phyloP scores from a whole-genome alignment of 2,329 filamentous ascomycete species.

The Magnaporthiopsis poae region DNA sequence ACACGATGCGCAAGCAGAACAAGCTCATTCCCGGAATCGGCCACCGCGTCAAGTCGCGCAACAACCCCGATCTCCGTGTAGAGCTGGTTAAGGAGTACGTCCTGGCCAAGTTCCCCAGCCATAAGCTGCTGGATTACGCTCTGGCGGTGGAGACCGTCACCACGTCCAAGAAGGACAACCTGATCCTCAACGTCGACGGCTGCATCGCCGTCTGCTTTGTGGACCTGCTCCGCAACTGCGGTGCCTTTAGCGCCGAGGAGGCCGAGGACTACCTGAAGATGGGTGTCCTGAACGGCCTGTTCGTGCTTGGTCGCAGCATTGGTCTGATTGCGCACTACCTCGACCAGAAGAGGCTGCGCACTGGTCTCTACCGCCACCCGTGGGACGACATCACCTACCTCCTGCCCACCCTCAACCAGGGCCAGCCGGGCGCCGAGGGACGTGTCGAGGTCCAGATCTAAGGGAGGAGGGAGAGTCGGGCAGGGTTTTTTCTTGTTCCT shows the following conservation, averaged over 20 bases:
- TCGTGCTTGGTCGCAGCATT: slow-evolving; percentile 92
- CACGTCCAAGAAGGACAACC: slow-evolving; percentile 99
- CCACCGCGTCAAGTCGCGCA: slow-evolving; percentile 98
- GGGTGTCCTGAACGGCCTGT: slow-evolving; percentile 98
- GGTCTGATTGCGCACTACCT: slow-evolving; percentile 99
- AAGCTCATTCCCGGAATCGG: slow-evolving; percentile 99
- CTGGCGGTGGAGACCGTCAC: slow-evolving; percentile 96
- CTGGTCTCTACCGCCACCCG: slow-evolving; percentile 95
- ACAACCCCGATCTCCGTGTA: slow-evolving; percentile 99
- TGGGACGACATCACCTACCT: slow-evolving; percentile 98
- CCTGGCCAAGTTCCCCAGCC: slow-evolving; percentile 89
- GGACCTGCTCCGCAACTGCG: slow-evolving; percentile 92
- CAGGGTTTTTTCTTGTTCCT: background rate
- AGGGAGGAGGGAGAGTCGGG: slow-evolving; percentile 10
- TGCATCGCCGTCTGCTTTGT: slow-evolving; percentile 98
- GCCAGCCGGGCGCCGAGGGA: slow-evolving; percentile 65
- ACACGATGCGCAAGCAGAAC: slow-evolving; percentile 98
- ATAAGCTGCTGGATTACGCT: slow-evolving; percentile 97
- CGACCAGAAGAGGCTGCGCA: slow-evolving; percentile 98
- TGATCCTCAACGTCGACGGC: slow-evolving; percentile 97
- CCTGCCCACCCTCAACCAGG: slow-evolving; percentile 66
- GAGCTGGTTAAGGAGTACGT: slow-evolving; percentile 99
- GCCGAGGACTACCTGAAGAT: slow-evolving; percentile 97
- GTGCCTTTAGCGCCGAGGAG: slow-evolving; percentile 90
- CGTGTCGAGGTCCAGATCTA: slow-evolving; percentile 82